Evolutionary conservation across 73 alveolate species (phyloP), one percentile per base, ranked within the genome.

Genomic region (Breviolum minutum): DNA sequence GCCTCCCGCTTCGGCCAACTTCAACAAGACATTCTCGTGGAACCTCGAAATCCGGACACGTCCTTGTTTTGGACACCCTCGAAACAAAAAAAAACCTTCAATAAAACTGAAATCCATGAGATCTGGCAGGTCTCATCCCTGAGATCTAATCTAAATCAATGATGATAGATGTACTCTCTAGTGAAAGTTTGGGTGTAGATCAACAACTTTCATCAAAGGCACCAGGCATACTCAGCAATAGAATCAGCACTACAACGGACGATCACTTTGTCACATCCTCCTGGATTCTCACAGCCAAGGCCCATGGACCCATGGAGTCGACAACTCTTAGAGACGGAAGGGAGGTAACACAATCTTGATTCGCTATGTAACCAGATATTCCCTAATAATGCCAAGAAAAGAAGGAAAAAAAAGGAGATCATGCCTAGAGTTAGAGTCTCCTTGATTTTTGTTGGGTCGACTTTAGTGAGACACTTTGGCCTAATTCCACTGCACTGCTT

Each of bases 231-330:
- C 80, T 92, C 98, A 5, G 90, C 98, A 13, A 92, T 92, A 76
- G 98, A 92, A 80, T 92, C 98, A 4, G 98, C 98, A 92, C 98
- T 92, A 80, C 98, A 92, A 24, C 98, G 89, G 48, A 92, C 98
- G n/a, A 92, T 32, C 32, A 92, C 8, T 16, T 27, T 26, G 48
- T 63, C 48, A 4, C 40, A 32, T 84, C 74, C 93, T 84, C 69
- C 94, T 48, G 63, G 77, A 20, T 48, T 29, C 7, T 11, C 62
- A n/a, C n/a, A n/a, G 54, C 54, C 54, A 40, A 40, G 54, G 54
- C 54, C 54, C 54, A 40, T 40, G 54, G 54, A 40, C 3, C 54
- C 54, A 40, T 40, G 54, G n/a, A n/a, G n/a, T n/a, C n/a, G n/a
- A n/a, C 54, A 2, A 40, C 54, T 3, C 54, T 40, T 40, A 3